Evolutionary conservation across 495 filamentous ascomycete genomes (phyloP).

Genomic region (Tuber calosporum): DNA sequence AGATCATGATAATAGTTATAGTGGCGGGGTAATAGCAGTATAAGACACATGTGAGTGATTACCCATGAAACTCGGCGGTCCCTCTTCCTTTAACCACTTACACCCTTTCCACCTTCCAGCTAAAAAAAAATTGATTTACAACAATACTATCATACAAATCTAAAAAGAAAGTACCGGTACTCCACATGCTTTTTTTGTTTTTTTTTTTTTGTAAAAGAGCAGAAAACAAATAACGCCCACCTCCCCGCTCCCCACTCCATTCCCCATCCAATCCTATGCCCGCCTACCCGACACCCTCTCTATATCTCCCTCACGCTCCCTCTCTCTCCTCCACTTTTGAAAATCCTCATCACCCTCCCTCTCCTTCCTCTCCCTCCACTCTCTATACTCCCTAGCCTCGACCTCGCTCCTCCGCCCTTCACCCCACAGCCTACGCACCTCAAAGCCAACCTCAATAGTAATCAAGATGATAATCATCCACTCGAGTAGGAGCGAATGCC

Average conservation of each 20-base stretch:
- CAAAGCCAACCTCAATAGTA: slow-evolving; percentile 76
- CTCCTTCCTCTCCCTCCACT: slow-evolving; percentile 29
- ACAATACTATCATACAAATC: not conserved
- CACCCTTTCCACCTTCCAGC: not conserved
- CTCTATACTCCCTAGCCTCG: slow-evolving; percentile 43
- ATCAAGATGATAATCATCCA: slow-evolving; percentile 97
- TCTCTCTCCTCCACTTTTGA: slow-evolving; percentile 27
- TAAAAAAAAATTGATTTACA: not conserved
- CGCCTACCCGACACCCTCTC: too few relatives aligned
- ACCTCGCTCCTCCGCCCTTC: slow-evolving; percentile 50
- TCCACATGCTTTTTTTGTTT: not conserved
- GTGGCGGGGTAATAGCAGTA: not conserved
- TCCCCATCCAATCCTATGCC: not conserved
- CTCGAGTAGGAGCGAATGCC: slow-evolving; percentile 77
- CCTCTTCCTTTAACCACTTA: not conserved
- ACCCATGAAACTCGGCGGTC: not conserved
- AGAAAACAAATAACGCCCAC: not conserved
- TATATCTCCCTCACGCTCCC: not conserved
- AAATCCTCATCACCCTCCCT: slow-evolving; percentile 29
- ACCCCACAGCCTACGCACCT: slow-evolving; percentile 56
- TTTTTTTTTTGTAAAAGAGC: not conserved
- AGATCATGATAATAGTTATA: not conserved
- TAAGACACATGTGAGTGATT: not conserved
- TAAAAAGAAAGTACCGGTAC: not conserved
- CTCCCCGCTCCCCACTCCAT: not conserved